Conservation (phyloP, 176 grass and related monocot species). For the Secale cereale region DNA sequence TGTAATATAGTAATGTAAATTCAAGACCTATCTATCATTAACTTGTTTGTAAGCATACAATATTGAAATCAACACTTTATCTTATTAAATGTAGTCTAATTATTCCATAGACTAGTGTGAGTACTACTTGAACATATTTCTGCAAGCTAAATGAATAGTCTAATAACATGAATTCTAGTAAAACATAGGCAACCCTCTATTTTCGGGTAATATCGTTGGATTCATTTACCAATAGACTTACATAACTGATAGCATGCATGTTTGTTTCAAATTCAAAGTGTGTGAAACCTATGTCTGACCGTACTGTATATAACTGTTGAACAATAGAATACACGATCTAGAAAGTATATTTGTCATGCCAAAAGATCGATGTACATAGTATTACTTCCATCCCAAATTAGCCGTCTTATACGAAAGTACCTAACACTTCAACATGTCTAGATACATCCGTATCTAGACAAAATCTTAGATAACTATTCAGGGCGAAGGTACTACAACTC, state of each 20-base stretch:
- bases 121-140: not conserved
- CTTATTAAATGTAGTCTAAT: not conserved
- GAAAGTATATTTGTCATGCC: not conserved
- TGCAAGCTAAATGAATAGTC: not conserved
- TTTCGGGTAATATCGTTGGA: not conserved
- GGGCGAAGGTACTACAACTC: not conserved
- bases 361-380: not conserved
- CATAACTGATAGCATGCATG: not conserved
- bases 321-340: not conserved
- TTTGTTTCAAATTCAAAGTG: not conserved
- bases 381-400: no score
- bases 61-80: not conserved
- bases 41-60: not conserved
- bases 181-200: not conserved
- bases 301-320: not conserved
- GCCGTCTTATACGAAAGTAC: no score
- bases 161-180: conserved; percentile 28
- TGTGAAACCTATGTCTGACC: not conserved
- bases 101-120: not conserved
- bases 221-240: not conserved
- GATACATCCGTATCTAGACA: no score
- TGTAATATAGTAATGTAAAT: no score
- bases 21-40: not conserved
- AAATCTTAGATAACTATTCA: no score
- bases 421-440: no score